Conservation (phyloP, 1,139 yeast genomes). For the Geotrichum cucujoidarum region DNA sequence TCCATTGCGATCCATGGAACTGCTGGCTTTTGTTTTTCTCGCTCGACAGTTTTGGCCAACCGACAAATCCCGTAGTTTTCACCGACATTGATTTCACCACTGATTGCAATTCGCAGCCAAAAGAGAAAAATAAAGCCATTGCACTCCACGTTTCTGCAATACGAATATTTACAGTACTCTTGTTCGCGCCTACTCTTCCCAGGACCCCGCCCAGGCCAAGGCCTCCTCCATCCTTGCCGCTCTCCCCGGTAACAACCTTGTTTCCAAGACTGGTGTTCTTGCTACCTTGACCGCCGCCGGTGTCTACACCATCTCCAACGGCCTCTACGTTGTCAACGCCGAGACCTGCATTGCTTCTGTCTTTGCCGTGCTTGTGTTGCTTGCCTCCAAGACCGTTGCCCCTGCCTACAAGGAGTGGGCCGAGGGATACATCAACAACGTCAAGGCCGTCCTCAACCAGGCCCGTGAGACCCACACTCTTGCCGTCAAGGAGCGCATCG, state of each 20-base stretch:
- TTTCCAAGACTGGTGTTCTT: conserved; percentile 90
- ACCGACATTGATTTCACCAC: conserved; percentile 6
- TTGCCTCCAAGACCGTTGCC: conserved; percentile 82
- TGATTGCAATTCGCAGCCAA: no score
- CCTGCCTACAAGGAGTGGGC: conserved; percentile 96
- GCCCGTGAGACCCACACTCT: conserved; percentile 87
- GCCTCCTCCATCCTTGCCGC: conserved; percentile 88
- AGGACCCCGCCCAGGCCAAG: conserved; percentile 77
- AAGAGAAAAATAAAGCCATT: neutral
- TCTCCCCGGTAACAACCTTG: conserved; percentile 82
- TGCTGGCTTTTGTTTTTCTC: neutral
- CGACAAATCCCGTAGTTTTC: no score
- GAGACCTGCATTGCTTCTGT: conserved; percentile 83
- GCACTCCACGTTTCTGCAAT: neutral
- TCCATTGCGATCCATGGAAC: neutral
- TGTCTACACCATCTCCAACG: conserved; percentile 88
- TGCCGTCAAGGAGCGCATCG: conserved; percentile 91
- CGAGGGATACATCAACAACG: conserved; percentile 80
- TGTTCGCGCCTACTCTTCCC: conserved; percentile 36
- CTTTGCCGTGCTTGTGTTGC: conserved; percentile 68
- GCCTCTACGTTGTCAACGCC: conserved; percentile 86
- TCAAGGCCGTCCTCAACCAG: conserved; percentile 72
- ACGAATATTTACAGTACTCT: conserved; percentile 20
- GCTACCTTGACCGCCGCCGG: conserved; percentile 96
- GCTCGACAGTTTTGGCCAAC: no score